phyloP scores from a whole-genome alignment of 1,284 basidiomycete species.

The Irpex lacteus region DNA sequence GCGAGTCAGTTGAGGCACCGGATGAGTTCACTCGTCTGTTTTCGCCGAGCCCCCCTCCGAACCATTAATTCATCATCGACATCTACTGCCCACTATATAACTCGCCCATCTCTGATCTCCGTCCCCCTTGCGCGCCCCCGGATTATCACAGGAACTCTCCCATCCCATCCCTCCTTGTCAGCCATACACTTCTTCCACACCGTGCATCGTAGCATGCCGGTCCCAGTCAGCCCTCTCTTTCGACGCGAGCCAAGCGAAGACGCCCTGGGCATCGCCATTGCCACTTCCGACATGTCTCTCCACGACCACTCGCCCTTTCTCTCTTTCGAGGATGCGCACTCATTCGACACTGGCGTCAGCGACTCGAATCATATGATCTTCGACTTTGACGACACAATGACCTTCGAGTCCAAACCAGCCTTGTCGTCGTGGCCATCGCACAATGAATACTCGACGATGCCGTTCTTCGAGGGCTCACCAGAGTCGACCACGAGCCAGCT shows the following conservation, averaged over 20 bases:
- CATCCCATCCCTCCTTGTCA: neutral
- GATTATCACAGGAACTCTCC: slow-evolving; percentile 3
- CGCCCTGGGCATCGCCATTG: slow-evolving; percentile 28
- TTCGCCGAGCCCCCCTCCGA: slow-evolving; percentile 21
- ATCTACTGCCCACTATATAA: slow-evolving; percentile 22
- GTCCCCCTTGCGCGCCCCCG: slow-evolving; percentile 22
- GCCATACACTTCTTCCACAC: slow-evolving; percentile 22
- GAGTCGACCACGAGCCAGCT: slow-evolving; percentile 32
- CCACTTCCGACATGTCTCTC: slow-evolving; percentile 35
- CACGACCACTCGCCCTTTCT: slow-evolving; percentile 41
- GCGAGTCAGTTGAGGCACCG: slow-evolving; percentile 18
- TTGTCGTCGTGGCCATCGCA: slow-evolving; percentile 41
- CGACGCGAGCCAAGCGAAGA: slow-evolving; percentile 28
- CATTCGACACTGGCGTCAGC: slow-evolving; percentile 29
- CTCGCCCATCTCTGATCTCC: slow-evolving; percentile 12
- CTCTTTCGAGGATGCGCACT: slow-evolving; percentile 44
- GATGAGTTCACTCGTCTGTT: slow-evolving; percentile 19
- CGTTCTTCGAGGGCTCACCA: slow-evolving; percentile 32
- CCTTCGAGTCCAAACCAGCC: slow-evolving; percentile 30
- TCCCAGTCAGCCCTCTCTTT: slow-evolving; percentile 27
- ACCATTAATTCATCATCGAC: slow-evolving; percentile 18
- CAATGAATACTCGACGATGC: slow-evolving; percentile 23
- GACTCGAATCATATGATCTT: slow-evolving; percentile 58
- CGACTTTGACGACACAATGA: slow-evolving; percentile 58
- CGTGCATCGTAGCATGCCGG: slow-evolving; percentile 34